Percentiles rank a stretch among this genome's conserved stretches.
These are phyloP conservation scores for Passiflora organensis DNA, from an alignment of 345 rosid genomes.

Conservation along the genomic window DNA sequence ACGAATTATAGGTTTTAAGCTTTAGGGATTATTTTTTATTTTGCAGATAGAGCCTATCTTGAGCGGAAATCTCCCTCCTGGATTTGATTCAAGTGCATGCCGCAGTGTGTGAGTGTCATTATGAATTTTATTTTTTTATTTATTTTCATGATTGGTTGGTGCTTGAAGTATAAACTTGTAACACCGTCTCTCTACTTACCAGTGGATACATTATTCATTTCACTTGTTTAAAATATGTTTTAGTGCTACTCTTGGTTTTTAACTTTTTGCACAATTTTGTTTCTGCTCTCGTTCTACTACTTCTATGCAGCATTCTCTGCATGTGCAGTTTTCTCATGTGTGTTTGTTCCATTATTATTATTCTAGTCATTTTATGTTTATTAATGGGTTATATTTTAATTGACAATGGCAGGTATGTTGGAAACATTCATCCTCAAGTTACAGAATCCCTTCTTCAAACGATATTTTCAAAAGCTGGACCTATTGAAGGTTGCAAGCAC, in stretches of 20 bases:
- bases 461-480: slow-evolving; percentile 25
- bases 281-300: background rate
- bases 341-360: too few species aligned
- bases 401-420: slow-evolving; percentile 25
- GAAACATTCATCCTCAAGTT: slow-evolving; percentile 28
- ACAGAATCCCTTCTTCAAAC: slow-evolving; percentile 27
- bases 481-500: slow-evolving; percentile 25
- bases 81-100: slow-evolving; percentile 27
- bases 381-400: background rate
- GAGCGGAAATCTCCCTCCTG: slow-evolving; percentile 36
- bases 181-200: background rate
- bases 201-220: background rate
- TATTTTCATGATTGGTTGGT: background rate
- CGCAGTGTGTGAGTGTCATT: slow-evolving; percentile 34
- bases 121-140: background rate
- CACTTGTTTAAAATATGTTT: background rate
- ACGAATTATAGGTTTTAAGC: slow-evolving; percentile 3
- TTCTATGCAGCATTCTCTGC: background rate
- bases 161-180: background rate
- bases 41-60: slow-evolving; percentile 35
- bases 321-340: background rate
- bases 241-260: background rate
- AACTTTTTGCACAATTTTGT: background rate
- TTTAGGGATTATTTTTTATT: slow-evolving; percentile 1
- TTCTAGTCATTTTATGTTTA: background rate